A percentile compares a stretch with the other conserved stretches of the same genome.
These are phyloP conservation scores for Cyberlindnera samutprakarnensis DNA, from an alignment of 805 yeast species.

Conservation along the genomic window DNA sequence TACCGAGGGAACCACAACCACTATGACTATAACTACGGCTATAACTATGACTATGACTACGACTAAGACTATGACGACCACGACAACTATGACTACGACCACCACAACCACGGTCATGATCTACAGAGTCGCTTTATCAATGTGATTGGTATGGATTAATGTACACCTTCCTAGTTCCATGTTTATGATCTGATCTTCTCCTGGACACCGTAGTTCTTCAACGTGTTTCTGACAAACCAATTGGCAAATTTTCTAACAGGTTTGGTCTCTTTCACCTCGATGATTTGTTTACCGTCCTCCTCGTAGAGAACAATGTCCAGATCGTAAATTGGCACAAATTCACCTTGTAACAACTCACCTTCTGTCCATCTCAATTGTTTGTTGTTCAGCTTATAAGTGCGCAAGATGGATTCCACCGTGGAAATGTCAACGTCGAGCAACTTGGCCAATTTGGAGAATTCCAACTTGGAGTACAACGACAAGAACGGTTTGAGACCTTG, in stretches of 20 bases:
- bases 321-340: constrained; percentile 33
- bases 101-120: too few relatives aligned
- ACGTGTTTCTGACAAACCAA: constrained; percentile 42
- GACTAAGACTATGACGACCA: too few relatives aligned
- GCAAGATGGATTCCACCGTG: constrained; percentile 30
- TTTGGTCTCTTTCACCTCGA: constrained; percentile 38
- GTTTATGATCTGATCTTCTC: constrained; percentile 22
- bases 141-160: too few relatives aligned
- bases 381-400: constrained; percentile 38
- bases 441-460: constrained; percentile 34
- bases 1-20: too few relatives aligned
- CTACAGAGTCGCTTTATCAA: too few relatives aligned
- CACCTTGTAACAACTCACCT: constrained; percentile 35
- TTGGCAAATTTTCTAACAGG: constrained; percentile 39
- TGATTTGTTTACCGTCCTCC: constrained; percentile 26
- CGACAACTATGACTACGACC: too few relatives aligned
- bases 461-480: constrained; percentile 39
- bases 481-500: constrained; percentile 38
- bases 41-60: too few relatives aligned
- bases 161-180: too few relatives aligned
- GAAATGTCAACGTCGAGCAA: constrained; percentile 27
- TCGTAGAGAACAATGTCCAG: constrained; percentile 34
- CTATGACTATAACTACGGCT: too few relatives aligned
- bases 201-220: constrained; percentile 37
- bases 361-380: constrained; percentile 36